Conservation (phyloP, 192 early-diverging fungal genomes). For the Entophlyctis luteolus region DNA sequence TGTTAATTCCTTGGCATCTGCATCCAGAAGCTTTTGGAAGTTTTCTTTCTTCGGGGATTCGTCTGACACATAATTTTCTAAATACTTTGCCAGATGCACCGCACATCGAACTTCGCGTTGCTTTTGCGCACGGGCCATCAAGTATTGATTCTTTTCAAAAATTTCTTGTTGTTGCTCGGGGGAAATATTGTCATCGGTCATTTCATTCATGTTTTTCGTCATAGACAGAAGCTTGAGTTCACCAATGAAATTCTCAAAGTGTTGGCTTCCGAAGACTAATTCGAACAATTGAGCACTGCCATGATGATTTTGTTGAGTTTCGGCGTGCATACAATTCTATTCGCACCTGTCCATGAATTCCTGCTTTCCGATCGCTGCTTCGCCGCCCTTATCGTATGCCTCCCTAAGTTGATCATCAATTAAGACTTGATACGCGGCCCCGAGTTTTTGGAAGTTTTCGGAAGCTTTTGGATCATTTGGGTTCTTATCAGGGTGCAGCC, state of each 20-base stretch:
- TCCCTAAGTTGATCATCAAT: conserved; percentile 34
- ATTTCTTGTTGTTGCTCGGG: conserved; percentile 12
- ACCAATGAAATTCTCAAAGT: conserved; percentile 34
- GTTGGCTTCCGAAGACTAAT: conserved; percentile 31
- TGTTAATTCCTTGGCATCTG: conserved; percentile 28
- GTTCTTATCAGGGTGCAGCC: conserved; percentile 84
- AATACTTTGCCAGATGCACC: conserved; percentile 30
- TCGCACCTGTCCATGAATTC: conserved; percentile 25
- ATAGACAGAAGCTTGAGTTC: conserved; percentile 30
- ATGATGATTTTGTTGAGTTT: background rate
- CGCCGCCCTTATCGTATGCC: conserved; percentile 30
- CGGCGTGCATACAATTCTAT: background rate
- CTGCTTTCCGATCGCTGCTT: conserved; percentile 24
- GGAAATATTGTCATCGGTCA: background rate
- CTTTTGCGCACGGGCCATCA: conserved; percentile 23
- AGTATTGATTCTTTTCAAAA: conserved; percentile 14
- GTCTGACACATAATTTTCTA: conserved; percentile 32
- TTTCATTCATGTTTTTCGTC: conserved; percentile 11
- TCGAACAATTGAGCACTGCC: conserved; percentile 26
- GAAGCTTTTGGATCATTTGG: conserved; percentile 61
- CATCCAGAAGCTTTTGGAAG: conserved; percentile 20
- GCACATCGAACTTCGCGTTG: conserved; percentile 36
- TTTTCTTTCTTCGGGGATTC: conserved; percentile 15
- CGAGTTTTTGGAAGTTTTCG: conserved; percentile 83
- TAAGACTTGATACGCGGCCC: conserved; percentile 82